These are phyloP conservation scores for Cercophora newfieldiana DNA, from an alignment of 495 filamentous ascomycete species.

Conservation along the genomic window DNA sequence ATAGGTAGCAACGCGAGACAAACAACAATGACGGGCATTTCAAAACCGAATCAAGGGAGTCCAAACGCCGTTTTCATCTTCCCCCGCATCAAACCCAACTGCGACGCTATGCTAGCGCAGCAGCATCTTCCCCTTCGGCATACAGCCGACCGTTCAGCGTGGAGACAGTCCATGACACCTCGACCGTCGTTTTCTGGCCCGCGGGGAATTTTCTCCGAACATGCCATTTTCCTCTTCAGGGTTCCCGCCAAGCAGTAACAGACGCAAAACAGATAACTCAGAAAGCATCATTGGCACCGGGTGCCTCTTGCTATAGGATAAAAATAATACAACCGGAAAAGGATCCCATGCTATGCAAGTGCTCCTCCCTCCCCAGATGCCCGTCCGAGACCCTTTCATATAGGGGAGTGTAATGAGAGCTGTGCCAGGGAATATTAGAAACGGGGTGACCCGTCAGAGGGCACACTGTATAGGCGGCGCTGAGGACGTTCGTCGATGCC, in stretches of 20 bases:
- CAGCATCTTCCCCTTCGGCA: neutral
- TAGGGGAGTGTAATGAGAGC: neutral
- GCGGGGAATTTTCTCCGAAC: neutral
- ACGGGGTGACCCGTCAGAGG: neutral
- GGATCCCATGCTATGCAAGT: slow-evolving; percentile 1
- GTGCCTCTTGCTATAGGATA: neutral
- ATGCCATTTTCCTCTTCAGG: neutral
- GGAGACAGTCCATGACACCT: neutral
- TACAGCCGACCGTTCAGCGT: neutral
- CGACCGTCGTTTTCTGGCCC: neutral
- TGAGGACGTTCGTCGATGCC: neutral
- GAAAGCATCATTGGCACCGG: neutral
- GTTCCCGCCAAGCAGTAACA: neutral
- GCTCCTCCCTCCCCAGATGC: neutral
- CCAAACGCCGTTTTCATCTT: neutral
- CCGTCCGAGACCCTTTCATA: neutral
- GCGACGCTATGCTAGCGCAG: neutral
- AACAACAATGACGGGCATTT: neutral
- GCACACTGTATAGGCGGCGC: neutral
- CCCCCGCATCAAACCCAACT: neutral
- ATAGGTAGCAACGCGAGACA: neutral
- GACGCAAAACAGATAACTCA: neutral
- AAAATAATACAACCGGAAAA: neutral
- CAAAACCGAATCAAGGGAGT: neutral
- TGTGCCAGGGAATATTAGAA: neutral